phyloP scores from a whole-genome alignment of 371 early-diverging fungal species.

The Rhizopus stolonifer region DNA sequence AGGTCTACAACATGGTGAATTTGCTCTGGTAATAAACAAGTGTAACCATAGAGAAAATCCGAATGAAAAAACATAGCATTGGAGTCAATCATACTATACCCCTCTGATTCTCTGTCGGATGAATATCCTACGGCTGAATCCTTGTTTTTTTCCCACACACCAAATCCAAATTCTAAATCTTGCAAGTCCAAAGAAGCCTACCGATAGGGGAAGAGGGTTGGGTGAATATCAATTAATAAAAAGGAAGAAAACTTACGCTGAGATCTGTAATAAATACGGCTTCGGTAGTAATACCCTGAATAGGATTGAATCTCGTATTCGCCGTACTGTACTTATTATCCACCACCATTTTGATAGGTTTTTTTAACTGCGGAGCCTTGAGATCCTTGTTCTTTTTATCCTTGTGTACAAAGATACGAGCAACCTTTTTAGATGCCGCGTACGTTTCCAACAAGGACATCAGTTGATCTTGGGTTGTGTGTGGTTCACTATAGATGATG shows the following conservation, averaged over 20 bases:
- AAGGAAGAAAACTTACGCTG: slow-evolving; percentile 16
- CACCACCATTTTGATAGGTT: slow-evolving; percentile 7
- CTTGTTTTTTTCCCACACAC: slow-evolving; percentile 14
- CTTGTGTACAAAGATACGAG: slow-evolving; percentile 13
- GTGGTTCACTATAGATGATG: slow-evolving; percentile 4
- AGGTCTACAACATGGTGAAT: slow-evolving; percentile 28
- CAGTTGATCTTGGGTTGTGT: slow-evolving; percentile 1
- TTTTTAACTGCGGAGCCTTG: slow-evolving; percentile 3
- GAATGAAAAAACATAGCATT: slow-evolving; percentile 25
- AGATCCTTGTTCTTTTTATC: slow-evolving; percentile 1
- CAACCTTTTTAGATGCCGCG: slow-evolving; percentile 9
- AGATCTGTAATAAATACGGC: slow-evolving; percentile 28
- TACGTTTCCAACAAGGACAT: slow-evolving; percentile 5
- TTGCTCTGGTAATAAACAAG: slow-evolving; percentile 32
- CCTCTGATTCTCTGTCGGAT: slow-evolving; percentile 1
- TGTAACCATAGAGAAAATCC: slow-evolving; percentile 31
- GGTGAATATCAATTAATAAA: not conserved
- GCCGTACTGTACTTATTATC: slow-evolving; percentile 4
- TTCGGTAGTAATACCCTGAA: slow-evolving; percentile 20
- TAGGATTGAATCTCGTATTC: slow-evolving; percentile 34
- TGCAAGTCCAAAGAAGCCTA: slow-evolving; percentile 11
- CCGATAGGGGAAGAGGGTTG: too few relatives aligned
- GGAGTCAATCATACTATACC: slow-evolving; percentile 28
- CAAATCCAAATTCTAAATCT: slow-evolving; percentile 19
- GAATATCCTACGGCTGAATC: slow-evolving; percentile 21